Percentiles rank a stretch among this genome's conserved stretches.
Evolutionary conservation across 345 rosid species (phyloP).

Genomic region (Isatis tinctoria): DNA sequence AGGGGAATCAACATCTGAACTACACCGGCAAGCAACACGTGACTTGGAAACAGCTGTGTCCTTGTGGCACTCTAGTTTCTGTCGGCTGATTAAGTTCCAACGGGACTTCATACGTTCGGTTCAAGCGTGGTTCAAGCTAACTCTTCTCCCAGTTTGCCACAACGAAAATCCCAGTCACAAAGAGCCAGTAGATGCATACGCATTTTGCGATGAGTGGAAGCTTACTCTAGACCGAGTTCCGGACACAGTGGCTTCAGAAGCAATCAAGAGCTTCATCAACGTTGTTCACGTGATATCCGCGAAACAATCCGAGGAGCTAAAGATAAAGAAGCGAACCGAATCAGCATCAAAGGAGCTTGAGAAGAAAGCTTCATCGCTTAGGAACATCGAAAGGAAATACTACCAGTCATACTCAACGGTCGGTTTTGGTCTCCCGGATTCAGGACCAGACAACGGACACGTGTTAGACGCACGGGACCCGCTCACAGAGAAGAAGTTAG

Average conservation of each 20-base stretch:
- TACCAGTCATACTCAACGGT: slow-evolving; percentile 92
- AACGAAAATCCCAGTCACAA: slow-evolving; percentile 39
- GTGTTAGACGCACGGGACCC: slow-evolving; percentile 87
- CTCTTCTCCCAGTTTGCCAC: slow-evolving; percentile 68
- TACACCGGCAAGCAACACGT: slow-evolving; percentile 91
- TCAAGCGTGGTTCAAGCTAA: slow-evolving; percentile 92
- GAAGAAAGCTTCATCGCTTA: slow-evolving; percentile 84
- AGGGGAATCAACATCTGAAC: slow-evolving; percentile 85
- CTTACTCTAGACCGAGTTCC: slow-evolving; percentile 87
- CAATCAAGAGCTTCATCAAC: slow-evolving; percentile 90
- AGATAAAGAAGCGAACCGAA: slow-evolving; percentile 74
- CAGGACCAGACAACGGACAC: slow-evolving; percentile 62
- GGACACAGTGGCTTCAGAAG: slow-evolving; percentile 95
- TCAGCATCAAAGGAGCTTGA: slow-evolving; percentile 82
- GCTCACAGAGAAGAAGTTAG: slow-evolving; percentile 73
- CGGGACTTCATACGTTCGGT: slow-evolving; percentile 70
- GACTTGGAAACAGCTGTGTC: slow-evolving; percentile 87
- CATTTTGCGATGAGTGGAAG: slow-evolving; percentile 95
- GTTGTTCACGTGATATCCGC: slow-evolving; percentile 74
- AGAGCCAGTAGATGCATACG: slow-evolving; percentile 50
- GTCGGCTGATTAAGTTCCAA: slow-evolving; percentile 74
- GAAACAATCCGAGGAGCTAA: slow-evolving; percentile 79
- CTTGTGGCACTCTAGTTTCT: slow-evolving; percentile 88
- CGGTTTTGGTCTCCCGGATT: slow-evolving; percentile 74
- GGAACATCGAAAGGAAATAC: slow-evolving; percentile 86